Percentiles rank a stretch among this genome's conserved stretches.
phyloP scores from a whole-genome alignment of 2,329 filamentous ascomycete species.

The Cadophora sp. region DNA sequence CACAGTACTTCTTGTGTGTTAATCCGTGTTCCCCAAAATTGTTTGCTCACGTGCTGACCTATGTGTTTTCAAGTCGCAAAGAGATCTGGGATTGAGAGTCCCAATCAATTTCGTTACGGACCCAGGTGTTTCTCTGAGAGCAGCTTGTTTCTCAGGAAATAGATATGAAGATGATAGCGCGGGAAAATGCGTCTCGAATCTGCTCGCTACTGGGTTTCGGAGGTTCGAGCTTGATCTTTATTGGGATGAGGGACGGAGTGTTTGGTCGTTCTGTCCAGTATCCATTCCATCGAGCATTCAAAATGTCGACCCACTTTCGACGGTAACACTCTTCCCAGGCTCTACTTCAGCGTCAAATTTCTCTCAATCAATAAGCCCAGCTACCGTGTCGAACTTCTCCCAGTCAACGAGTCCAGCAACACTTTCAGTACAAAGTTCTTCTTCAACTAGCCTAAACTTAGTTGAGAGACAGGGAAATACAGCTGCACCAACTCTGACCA shows the following conservation, averaged over 20 bases:
- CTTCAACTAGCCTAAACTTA: slow-evolving; percentile 3
- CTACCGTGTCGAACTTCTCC: not conserved
- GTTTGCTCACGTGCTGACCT: slow-evolving; percentile 21
- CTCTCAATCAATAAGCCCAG: slow-evolving; percentile 6
- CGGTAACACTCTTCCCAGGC: slow-evolving; percentile 37
- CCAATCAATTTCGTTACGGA: slow-evolving; percentile 68
- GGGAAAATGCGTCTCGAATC: slow-evolving; percentile 65
- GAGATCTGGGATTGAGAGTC: slow-evolving; percentile 64
- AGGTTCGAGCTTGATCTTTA: slow-evolving; percentile 66
- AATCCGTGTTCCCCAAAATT: not conserved
- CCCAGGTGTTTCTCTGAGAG: slow-evolving; percentile 61
- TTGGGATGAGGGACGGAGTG: slow-evolving; percentile 61
- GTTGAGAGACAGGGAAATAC: slow-evolving; percentile 13
- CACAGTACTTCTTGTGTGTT: slow-evolving; percentile 38
- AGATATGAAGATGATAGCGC: slow-evolving; percentile 59
- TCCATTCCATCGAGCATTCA: slow-evolving; percentile 49
- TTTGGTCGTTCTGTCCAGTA: slow-evolving; percentile 68
- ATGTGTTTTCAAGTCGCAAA: slow-evolving; percentile 54
- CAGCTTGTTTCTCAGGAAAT: slow-evolving; percentile 62
- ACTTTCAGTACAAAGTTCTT: not conserved
- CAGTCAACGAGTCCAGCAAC: not conserved
- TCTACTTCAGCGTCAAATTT: slow-evolving; percentile 11
- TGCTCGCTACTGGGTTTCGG: slow-evolving; percentile 64
- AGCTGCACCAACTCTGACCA: not conserved
- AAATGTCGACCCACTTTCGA: slow-evolving; percentile 34